Evolutionary conservation across 192 early-diverging fungal genomes (phyloP).

Genomic region (Rhizophagus clarus): DNA sequence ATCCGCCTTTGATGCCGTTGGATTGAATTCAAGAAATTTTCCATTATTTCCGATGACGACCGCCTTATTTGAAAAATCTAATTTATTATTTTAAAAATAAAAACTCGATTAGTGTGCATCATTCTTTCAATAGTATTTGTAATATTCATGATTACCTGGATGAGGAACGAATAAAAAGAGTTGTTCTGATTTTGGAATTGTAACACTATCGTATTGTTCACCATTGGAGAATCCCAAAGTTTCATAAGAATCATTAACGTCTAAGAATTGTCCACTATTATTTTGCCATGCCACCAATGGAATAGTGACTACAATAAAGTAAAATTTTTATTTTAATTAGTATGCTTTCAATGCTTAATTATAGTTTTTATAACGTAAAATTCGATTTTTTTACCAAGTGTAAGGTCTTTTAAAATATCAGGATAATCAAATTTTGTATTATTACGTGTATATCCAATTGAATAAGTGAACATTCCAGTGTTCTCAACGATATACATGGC

Average conservation of each 20-base stretch:
- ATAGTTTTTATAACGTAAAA: not conserved
- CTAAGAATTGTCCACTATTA: not conserved
- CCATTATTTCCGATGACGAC: not conserved
- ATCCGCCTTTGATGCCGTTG: not conserved
- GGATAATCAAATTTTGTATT: not conserved
- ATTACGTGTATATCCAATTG: not conserved
- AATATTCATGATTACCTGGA: not conserved
- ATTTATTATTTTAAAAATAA: too few species aligned
- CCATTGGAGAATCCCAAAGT: not conserved
- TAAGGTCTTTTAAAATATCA: not conserved
- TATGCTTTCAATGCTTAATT: not conserved
- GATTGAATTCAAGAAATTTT: not conserved
- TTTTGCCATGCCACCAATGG: not conserved
- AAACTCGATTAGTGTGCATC: too few species aligned
- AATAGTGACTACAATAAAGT: not conserved
- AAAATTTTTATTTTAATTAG: not conserved
- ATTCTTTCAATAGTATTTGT: not conserved
- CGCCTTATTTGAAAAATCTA: not conserved
- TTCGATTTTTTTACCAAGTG: not conserved
- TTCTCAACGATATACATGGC: not conserved
- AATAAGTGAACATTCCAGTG: not conserved
- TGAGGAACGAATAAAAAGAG: conserved; percentile 20
- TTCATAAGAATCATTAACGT: not conserved
- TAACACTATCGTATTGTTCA: not conserved
- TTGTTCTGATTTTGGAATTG: not conserved